phyloP scores from a whole-genome alignment of 1,284 basidiomycete species.

The Trametes pubescens region DNA sequence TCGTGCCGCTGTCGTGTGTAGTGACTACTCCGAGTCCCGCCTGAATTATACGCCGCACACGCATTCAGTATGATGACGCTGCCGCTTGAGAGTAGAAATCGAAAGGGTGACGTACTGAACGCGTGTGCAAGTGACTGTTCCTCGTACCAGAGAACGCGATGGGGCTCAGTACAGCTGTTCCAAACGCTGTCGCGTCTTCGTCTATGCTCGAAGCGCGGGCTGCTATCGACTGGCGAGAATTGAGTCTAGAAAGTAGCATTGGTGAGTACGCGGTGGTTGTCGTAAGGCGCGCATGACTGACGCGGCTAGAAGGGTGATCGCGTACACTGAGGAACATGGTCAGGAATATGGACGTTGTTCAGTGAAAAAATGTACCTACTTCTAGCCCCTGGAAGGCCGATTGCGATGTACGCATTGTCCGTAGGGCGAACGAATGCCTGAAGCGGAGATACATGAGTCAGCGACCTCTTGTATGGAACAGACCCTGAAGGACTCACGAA shows the following conservation, averaged over 20 bases:
- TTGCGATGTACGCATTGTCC: neutral
- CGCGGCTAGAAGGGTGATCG: slow-evolving; percentile 11
- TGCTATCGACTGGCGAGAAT: neutral
- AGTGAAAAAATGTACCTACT: neutral
- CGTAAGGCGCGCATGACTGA: neutral
- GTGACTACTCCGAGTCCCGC: no score
- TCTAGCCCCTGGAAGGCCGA: slow-evolving; percentile 4
- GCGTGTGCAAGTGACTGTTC: neutral
- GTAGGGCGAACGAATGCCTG: neutral
- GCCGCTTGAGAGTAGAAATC: no score
- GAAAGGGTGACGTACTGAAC: neutral
- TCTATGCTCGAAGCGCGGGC: neutral
- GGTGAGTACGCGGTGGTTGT: neutral
- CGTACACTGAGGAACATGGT: neutral
- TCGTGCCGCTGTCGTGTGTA: neutral
- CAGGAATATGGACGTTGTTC: neutral
- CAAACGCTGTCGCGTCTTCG: neutral
- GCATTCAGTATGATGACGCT: no score
- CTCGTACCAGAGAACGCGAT: neutral
- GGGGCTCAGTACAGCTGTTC: neutral
- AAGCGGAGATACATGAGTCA: neutral
- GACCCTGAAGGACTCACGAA: neutral
- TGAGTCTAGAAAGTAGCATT: neutral
- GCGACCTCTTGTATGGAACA: no score
- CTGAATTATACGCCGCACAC: no score